These are phyloP conservation scores for Linum trigynum DNA, from an alignment of 345 rosid genomes.

Conservation along the genomic window DNA sequence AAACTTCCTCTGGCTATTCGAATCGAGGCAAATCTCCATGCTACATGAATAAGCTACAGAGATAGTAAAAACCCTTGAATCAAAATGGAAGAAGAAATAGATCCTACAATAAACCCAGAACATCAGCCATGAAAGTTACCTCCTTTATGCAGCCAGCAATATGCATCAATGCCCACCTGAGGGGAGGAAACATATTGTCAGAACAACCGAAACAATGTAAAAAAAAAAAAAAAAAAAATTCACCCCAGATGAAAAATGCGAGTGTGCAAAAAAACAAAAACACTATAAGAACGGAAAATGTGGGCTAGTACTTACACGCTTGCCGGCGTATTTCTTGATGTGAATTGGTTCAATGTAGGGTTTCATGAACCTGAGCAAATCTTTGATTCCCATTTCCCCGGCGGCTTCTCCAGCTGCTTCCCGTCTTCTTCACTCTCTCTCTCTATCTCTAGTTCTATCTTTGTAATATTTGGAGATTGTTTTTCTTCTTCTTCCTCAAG, in stretches of 20 bases:
- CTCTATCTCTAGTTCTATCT: neutral
- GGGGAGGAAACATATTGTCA: slow-evolving; percentile 6
- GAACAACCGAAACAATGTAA: neutral
- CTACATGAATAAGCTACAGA: slow-evolving; percentile 81
- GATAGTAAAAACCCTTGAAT: neutral
- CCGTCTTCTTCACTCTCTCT: neutral
- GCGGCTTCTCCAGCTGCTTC: slow-evolving; percentile 9
- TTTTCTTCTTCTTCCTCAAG: neutral
- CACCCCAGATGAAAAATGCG: too few species aligned
- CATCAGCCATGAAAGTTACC: slow-evolving; percentile 25
- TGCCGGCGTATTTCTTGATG: slow-evolving; percentile 68
- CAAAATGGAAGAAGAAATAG: neutral
- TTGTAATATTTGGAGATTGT: neutral
- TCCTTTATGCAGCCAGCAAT: slow-evolving; percentile 95
- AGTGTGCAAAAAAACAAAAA: neutral
- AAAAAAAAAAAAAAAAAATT: neutral
- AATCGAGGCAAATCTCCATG: slow-evolving; percentile 83
- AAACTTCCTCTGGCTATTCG: slow-evolving; percentile 45
- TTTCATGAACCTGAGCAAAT: slow-evolving; percentile 80
- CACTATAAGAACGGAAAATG: neutral
- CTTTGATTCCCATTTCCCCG: slow-evolving; percentile 71
- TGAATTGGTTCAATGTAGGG: slow-evolving; percentile 64
- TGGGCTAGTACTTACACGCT: slow-evolving; percentile 36
- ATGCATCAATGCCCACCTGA: slow-evolving; percentile 95
- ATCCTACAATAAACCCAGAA: neutral